Evolutionary conservation across 1,284 basidiomycete species (phyloP), one percentile per base, ranked within the genome.

Genomic region (Ustilago vetiveriae): DNA sequence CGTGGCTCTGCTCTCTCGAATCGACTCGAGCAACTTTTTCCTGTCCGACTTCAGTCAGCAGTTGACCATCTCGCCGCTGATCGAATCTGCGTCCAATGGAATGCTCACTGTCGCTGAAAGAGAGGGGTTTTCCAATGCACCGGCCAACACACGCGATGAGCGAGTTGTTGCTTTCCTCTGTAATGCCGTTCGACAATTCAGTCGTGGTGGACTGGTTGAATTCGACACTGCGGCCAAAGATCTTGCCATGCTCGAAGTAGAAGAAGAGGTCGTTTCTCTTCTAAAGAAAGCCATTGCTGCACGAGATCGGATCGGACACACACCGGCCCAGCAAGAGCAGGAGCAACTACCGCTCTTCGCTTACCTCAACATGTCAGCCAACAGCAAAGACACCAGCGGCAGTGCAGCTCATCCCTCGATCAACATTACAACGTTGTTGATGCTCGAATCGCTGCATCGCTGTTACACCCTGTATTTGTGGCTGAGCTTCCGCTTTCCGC

Each of bases 391-490:
- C 7, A 35, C 33, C 3, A 6, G 16, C 16, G 51, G 49, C 40
- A 51, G 44, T 30, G 22, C 46, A 9, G 42, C 62, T 1, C 62
- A 65, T 37, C 50, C 58, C 14, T 32, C 76, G 22, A 48, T 74
- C 46, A 71, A 75, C 53, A 58, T 76, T 37, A 73, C 81, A 0
- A 79, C 83, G 8, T 80, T 89, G 45, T 68, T 75, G 44, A 74
- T 82, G n/a, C 84, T 98, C 32, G 95, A 98, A 82, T 85, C 86
- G 3, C 83, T 94, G 51, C 94, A 98, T 83, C 90, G 90, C 73
- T 84, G 88, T n/a, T 80, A 94, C 23, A 88, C 90, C 16, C 74
- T 91, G 17, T 98, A 98, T 82, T 85, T 92, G 49, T 98, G 95
- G 95, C 85, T 96, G 56, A 86, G 86, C 21, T 90, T 88, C 82